Evolutionary conservation across 2,329 filamentous ascomycete genomes (phyloP), one percentile per base, ranked within the genome.

Genomic region (Pseudofabraea citricarpa): DNA sequence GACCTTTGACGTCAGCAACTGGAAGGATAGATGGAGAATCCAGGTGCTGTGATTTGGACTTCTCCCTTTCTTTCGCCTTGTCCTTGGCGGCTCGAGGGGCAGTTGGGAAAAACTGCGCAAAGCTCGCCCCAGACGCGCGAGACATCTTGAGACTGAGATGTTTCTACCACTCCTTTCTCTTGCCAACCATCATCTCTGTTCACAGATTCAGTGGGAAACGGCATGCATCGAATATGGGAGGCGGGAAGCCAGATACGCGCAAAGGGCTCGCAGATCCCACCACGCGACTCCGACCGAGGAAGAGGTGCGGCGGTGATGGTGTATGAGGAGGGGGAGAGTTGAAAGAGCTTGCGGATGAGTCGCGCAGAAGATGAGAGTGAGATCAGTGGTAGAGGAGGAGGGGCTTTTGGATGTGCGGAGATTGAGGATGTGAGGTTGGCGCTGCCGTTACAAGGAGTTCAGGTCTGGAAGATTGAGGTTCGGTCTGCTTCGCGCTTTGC

Each of bases 71-170:
- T 62, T 73, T 74, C 52, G 75, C 73, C 58, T 72, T 73, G 61
- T 78, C 73, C 64, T 72, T 72, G 44, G 74, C 72, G 46, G 59
- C 56, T 38, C 56, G 58, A 56, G 87, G 85, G 61, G 85, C 87
- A 63, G 84, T 81, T 56, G 85, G 86, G 68, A 90, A 90, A 76
- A 89, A 93, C 70, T 90, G 82, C 70, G 85, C 86, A 75, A 90
- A 90, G 71, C 83, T 83, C 72, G 85, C 83, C 67, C 74, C 73
- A 50, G 77, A 75, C 64, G 83, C 79, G 73, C 86, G 87, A 81
- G 87, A 87, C 85, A 87, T 87, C 71, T 71, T 82, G 74, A 61
- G 43, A 54, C 52, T 52, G 45, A 50, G 36, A 64, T 52, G 49
- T 47, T 55, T 60, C 56, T 62, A 61, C 53, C 58, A 52, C 56